Evolutionary conservation across 2,329 filamentous ascomycete species (phyloP).

Genomic region (Ophiostoma australiae): DNA sequence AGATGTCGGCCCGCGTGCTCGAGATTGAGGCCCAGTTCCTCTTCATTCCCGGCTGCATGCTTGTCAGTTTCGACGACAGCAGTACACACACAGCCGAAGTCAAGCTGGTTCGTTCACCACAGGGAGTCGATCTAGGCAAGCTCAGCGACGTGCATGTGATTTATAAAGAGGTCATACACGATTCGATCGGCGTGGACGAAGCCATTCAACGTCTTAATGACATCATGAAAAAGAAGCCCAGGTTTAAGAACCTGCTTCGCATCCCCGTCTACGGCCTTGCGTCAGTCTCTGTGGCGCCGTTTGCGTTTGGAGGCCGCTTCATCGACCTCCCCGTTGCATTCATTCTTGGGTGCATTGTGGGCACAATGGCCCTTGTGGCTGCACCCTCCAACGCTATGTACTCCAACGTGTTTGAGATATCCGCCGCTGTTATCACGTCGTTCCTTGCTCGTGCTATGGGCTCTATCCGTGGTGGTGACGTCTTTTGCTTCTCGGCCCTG

Average conservation of each 20-base stretch:
- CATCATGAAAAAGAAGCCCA: slow-evolving; percentile 43
- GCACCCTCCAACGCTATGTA: slow-evolving; percentile 65
- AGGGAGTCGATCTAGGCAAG: slow-evolving; percentile 69
- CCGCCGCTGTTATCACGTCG: slow-evolving; percentile 57
- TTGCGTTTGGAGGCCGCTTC: slow-evolving; percentile 70
- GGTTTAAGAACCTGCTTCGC: slow-evolving; percentile 48
- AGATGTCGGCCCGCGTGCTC: slow-evolving; percentile 80
- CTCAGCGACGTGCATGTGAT: slow-evolving; percentile 69
- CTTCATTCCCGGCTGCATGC: slow-evolving; percentile 89
- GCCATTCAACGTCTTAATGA: slow-evolving; percentile 58
- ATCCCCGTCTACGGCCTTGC: slow-evolving; percentile 71
- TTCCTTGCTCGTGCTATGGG: slow-evolving; percentile 66
- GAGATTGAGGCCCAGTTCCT: slow-evolving; percentile 86
- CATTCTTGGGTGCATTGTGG: slow-evolving; percentile 67
- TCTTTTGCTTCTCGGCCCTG: slow-evolving; percentile 68
- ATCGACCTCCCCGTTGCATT: slow-evolving; percentile 77
- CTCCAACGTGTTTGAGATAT: slow-evolving; percentile 45
- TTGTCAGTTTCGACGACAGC: slow-evolving; percentile 79
- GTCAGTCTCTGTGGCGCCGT: slow-evolving; percentile 70
- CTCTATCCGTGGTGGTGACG: slow-evolving; percentile 51
- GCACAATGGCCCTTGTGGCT: slow-evolving; percentile 67
- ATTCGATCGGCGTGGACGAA: slow-evolving; percentile 66
- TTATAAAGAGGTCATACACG: slow-evolving; percentile 78
- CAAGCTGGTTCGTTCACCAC: slow-evolving; percentile 63
- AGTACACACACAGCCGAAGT: slow-evolving; percentile 74